Evolutionary conservation across 2,329 filamentous ascomycete genomes (phyloP).

Genomic region (Eutypella sp.): DNA sequence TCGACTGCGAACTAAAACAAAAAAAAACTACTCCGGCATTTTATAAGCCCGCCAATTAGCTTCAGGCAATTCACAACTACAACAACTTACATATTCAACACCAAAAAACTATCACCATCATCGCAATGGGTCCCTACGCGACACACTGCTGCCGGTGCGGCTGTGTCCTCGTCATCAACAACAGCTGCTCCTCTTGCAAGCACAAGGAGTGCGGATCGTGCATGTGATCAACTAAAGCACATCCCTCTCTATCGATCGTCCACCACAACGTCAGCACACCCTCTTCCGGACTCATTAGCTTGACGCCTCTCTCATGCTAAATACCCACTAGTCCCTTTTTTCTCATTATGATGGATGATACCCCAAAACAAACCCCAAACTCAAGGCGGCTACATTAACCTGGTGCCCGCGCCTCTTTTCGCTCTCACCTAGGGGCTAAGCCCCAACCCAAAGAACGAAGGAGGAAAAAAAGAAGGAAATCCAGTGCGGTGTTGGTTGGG

Average conservation of each 20-base stretch:
- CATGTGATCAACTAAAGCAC: constrained; percentile 7
- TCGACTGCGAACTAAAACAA: too few species aligned
- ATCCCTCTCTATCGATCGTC: background rate
- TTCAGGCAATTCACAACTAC: background rate
- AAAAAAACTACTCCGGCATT: too few species aligned
- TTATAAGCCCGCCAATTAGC: background rate
- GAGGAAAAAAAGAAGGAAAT: too few species aligned
- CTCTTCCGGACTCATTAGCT: too few species aligned
- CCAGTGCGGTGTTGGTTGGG: too few species aligned
- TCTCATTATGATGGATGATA: too few species aligned
- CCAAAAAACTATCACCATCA: constrained; percentile 12
- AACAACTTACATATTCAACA: background rate
- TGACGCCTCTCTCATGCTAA: background rate
- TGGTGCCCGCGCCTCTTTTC: too few species aligned
- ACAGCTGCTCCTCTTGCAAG: constrained; percentile 25
- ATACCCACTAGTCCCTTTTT: background rate
- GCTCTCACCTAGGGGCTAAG: too few species aligned
- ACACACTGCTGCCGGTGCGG: constrained; percentile 27
- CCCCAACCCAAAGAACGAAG: too few species aligned
- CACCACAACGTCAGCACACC: too few species aligned
- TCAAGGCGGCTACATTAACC: too few species aligned
- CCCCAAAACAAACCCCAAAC: too few species aligned
- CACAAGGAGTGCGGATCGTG: constrained; percentile 24
- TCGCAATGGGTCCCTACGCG: constrained; percentile 15
- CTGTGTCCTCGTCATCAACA: constrained; percentile 26